These are phyloP conservation scores for Lenwebbia sp. DNA, from an alignment of 345 rosid genomes.

Conservation along the genomic window DNA sequence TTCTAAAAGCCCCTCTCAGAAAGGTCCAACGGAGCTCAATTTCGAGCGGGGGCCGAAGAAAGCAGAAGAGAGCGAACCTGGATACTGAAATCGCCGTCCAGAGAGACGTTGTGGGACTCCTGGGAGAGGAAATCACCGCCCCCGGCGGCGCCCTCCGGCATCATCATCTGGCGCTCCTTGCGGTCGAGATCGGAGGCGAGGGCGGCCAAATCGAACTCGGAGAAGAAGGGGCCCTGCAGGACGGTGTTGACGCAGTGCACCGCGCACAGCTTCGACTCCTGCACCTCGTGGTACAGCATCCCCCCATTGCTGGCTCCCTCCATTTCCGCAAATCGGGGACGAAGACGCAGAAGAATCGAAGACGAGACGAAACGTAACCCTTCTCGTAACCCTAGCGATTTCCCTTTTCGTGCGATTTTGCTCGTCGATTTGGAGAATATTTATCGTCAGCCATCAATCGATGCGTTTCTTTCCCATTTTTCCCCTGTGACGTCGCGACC, in stretches of 20 bases:
- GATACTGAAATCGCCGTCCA: constrained; percentile 91
- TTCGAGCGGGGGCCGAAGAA: not conserved
- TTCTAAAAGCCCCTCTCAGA: not conserved
- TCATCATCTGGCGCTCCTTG: constrained; percentile 40
- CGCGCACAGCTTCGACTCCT: constrained; percentile 94
- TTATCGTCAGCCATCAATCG: not conserved
- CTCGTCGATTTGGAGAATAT: not conserved
- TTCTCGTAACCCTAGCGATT: not conserved
- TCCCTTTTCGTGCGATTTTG: too few species aligned
- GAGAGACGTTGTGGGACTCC: constrained; percentile 92
- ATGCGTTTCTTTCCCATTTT: not conserved
- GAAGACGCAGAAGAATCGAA: not conserved
- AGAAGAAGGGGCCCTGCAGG: constrained; percentile 94
- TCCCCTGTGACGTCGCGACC: not conserved
- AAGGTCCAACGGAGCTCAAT: not conserved
- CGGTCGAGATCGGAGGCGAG: constrained; percentile 87
- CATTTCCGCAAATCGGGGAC: constrained; percentile 14
- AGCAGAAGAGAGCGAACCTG: constrained; percentile 34
- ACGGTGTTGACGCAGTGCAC: constrained; percentile 98
- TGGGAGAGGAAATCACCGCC: constrained; percentile 67
- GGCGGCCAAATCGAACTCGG: constrained; percentile 90
- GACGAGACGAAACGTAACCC: not conserved
- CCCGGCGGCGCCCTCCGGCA: constrained; percentile 1
- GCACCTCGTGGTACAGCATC: constrained; percentile 97
- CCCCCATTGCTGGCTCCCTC: constrained; percentile 87